Conservation (phyloP, 768 basidiomycete genomes). For the Termitomyces sp. region DNA sequence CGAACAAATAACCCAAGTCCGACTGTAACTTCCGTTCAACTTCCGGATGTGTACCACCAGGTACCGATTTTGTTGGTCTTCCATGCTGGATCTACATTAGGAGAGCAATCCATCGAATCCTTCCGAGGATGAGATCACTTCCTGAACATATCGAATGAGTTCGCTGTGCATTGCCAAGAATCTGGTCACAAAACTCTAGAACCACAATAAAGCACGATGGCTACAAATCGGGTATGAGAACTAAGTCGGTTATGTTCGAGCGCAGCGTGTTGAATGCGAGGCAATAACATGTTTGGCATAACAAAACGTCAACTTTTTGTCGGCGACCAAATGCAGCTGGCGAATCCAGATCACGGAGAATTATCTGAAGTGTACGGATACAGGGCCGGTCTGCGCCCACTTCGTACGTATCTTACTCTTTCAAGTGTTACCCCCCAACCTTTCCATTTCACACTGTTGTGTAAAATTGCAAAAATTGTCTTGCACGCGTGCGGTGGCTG, state of each 20-base stretch:
- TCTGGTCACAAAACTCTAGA: not conserved
- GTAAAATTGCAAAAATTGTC: not conserved
- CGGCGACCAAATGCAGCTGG: not conserved
- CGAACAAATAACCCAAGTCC: not conserved
- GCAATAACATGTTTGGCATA: not conserved
- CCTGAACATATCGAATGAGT: not conserved
- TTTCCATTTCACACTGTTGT: conserved; percentile 2
- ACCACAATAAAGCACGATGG: not conserved
- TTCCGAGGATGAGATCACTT: not conserved
- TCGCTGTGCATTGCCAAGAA: not conserved
- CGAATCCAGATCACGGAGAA: not conserved
- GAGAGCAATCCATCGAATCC: not conserved
- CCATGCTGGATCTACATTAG: conserved; percentile 10
- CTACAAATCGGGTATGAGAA: not conserved
- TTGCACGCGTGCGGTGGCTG: not conserved
- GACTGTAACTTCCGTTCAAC: not conserved
- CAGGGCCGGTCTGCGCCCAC: conserved; percentile 3
- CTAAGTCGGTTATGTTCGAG: not conserved
- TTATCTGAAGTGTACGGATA: not conserved
- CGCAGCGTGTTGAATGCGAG: too few relatives aligned
- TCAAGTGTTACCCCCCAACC: not conserved
- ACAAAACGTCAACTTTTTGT: not conserved
- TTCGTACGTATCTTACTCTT: not conserved
- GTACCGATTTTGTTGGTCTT: conserved; percentile 1
- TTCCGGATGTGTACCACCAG: not conserved